These are phyloP conservation scores for Fusarium longipes DNA, from an alignment of 2,329 filamentous ascomycete genomes.

Conservation along the genomic window DNA sequence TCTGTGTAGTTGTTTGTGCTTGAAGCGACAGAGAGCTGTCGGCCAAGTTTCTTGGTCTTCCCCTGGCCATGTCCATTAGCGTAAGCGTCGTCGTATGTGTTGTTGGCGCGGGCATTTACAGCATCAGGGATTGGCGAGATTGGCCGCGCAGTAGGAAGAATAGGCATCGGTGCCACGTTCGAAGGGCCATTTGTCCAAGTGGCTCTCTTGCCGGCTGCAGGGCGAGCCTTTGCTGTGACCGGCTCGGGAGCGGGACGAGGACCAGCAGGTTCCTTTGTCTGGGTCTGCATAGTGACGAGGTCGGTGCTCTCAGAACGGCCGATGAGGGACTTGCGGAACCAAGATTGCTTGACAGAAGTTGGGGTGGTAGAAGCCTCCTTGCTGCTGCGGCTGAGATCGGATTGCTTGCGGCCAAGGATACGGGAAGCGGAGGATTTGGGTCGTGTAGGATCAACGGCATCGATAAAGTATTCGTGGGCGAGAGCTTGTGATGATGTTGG, in stretches of 20 bases:
- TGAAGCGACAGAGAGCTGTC: conserved; percentile 92
- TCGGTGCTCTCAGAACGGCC: conserved; percentile 78
- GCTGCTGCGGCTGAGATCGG: conserved; percentile 76
- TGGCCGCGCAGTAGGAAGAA: conserved; percentile 91
- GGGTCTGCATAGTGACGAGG: conserved; percentile 61
- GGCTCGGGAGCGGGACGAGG: conserved; percentile 60
- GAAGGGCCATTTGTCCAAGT: conserved; percentile 91
- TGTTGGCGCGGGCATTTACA: conserved; percentile 88
- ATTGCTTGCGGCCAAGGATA: conserved; percentile 89
- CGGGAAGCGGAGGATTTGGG: conserved; percentile 91
- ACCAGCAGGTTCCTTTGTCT: conserved; percentile 59
- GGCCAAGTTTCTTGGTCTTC: conserved; percentile 90
- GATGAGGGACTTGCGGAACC: conserved; percentile 96
- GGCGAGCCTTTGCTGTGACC: conserved; percentile 50
- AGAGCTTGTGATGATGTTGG: conserved; percentile 95
- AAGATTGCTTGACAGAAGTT: conserved; percentile 86
- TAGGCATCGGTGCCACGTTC: conserved; percentile 90
- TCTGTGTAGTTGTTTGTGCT: conserved; percentile 94
- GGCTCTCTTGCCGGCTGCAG: conserved; percentile 79
- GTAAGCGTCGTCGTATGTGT: conserved; percentile 64
- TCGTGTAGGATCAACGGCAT: conserved; percentile 89
- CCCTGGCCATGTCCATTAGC: conserved; percentile 62
- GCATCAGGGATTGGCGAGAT: conserved; percentile 97
- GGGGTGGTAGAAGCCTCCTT: conserved; percentile 71
- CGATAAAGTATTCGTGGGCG: conserved; percentile 92